phyloP scores from a whole-genome alignment of 352 stramenopile genomes.

The Nannochloropsis limnetica region DNA sequence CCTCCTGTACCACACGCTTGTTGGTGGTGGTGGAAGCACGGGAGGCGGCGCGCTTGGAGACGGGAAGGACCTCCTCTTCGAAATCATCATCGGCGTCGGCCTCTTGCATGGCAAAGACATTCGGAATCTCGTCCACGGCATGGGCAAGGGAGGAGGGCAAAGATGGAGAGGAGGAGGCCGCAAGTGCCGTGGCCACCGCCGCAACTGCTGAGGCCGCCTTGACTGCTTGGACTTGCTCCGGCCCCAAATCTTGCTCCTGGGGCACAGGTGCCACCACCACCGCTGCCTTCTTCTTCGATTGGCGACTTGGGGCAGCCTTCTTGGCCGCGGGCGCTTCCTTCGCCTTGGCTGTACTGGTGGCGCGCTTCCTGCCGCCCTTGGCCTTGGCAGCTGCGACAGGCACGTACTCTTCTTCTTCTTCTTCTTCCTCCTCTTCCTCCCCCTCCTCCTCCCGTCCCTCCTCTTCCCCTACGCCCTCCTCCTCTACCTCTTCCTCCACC shows the following conservation, averaged over 20 bases:
- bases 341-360: neutral
- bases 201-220: neutral
- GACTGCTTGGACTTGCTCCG: neutral
- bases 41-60: neutral
- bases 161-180: neutral
- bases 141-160: neutral
- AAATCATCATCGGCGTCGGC: neutral
- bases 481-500: neutral
- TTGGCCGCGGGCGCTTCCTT: neutral
- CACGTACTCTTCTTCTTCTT: neutral
- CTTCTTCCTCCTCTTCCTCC: neutral
- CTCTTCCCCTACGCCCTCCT: neutral
- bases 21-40: neutral
- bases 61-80: neutral
- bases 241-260: neutral
- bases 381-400: neutral
- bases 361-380: neutral
- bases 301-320: neutral
- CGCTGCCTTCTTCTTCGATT: neutral
- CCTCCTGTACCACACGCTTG: neutral
- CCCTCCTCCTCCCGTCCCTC: neutral
- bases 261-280: neutral
- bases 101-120: neutral
- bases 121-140: neutral
- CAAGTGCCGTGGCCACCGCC: neutral